phyloP scores from a whole-genome alignment of 2,329 filamentous ascomycete genomes.

The Aaosphaeria pasadenensis region DNA sequence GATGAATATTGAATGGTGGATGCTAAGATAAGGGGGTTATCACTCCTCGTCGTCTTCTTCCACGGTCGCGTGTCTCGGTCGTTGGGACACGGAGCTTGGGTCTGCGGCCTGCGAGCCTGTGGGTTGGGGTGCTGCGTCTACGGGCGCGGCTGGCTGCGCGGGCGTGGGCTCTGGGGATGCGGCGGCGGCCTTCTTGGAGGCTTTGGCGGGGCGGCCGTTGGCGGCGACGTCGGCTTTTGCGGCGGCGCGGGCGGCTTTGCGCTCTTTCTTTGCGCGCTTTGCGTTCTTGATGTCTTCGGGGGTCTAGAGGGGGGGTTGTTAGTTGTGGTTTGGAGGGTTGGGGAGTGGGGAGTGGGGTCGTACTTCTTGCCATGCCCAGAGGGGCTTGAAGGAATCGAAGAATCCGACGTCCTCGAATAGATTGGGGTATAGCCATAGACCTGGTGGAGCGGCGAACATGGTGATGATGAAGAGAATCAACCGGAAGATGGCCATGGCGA shows the following conservation, averaged over 20 bases:
- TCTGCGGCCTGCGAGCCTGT: conserved; percentile 23
- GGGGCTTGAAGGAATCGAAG: conserved; percentile 90
- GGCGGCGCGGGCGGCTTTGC: conserved; percentile 31
- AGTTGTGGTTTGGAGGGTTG: too few species aligned
- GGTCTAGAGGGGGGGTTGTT: conserved; percentile 15
- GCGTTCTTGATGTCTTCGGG: conserved; percentile 44
- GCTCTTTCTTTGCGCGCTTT: conserved; percentile 41
- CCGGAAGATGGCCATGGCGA: conserved; percentile 95
- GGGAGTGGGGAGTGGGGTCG: conserved; percentile 1
- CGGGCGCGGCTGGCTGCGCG: conserved; percentile 18
- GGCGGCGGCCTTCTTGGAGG: conserved; percentile 30
- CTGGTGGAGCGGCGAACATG: conserved; percentile 78
- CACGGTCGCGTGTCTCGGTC: conserved; percentile 31
- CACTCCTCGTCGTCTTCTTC: conserved; percentile 38
- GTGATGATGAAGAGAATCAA: conserved; percentile 92
- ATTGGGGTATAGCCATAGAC: conserved; percentile 98
- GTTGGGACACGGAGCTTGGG: conserved; percentile 21
- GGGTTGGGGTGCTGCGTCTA: conserved; percentile 22
- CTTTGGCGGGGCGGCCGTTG: conserved; percentile 26
- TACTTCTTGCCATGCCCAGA: conserved; percentile 99
- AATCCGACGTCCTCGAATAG: conserved; percentile 98
- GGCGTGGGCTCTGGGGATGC: conserved; percentile 19
- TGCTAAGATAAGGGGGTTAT: not conserved
- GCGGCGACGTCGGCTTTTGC: conserved; percentile 24
- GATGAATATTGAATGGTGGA: too few species aligned